These are phyloP conservation scores for Pseudocercospora macadamiae DNA, from an alignment of 2,329 filamentous ascomycete species.

Conservation along the genomic window DNA sequence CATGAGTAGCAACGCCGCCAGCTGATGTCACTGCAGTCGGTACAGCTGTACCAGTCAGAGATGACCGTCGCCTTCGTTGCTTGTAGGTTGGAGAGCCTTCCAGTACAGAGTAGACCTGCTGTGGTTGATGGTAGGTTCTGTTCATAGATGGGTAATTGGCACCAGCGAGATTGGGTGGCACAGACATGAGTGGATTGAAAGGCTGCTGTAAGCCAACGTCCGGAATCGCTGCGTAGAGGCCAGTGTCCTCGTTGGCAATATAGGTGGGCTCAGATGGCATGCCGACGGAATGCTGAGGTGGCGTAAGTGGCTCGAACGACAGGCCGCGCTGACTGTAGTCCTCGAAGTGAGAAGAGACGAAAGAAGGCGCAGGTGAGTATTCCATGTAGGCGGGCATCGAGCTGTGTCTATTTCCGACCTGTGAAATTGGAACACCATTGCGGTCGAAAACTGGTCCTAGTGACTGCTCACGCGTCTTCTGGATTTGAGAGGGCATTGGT, in stretches of 20 bases:
- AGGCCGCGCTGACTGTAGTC: constrained; percentile 96
- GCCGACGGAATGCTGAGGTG: constrained; percentile 85
- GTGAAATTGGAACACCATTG: constrained; percentile 81
- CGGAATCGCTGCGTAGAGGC: constrained; percentile 91
- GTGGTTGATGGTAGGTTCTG: constrained; percentile 69
- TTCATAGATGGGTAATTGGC: constrained; percentile 75
- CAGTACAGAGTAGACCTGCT: constrained; percentile 85
- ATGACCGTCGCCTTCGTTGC: constrained; percentile 90
- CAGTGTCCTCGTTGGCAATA: constrained; percentile 97
- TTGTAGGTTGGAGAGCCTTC: constrained; percentile 99
- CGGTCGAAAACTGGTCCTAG: constrained; percentile 80
- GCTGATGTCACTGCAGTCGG: constrained; percentile 52
- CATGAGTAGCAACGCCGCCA: constrained; percentile 51
- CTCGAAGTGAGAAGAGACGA: constrained; percentile 97
- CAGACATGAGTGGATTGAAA: constrained; percentile 86
- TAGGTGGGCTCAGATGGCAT: constrained; percentile 90
- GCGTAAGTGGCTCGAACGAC: constrained; percentile 95
- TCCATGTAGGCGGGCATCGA: constrained; percentile 99
- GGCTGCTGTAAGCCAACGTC: constrained; percentile 77
- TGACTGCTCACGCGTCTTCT: constrained; percentile 85
- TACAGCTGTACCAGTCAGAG: constrained; percentile 77
- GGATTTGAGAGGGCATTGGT: constrained; percentile 69
- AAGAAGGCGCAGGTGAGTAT: constrained; percentile 96
- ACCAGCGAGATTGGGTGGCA: constrained; percentile 81
- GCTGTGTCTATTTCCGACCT: constrained; percentile 86